Conservation (phyloP, 305 asterid species). For the Ajuga reptans region DNA sequence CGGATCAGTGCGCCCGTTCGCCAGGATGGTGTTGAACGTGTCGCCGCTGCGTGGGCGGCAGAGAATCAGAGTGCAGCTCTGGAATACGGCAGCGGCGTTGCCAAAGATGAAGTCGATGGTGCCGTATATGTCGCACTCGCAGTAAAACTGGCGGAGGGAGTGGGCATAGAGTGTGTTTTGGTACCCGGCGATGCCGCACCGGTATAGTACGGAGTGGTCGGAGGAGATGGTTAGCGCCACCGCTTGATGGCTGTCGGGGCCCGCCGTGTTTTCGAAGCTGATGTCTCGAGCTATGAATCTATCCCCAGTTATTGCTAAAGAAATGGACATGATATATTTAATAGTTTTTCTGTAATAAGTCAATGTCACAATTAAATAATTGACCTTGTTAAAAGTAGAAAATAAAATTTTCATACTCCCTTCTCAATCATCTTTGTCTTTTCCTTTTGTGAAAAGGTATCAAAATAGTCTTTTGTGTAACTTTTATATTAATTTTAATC, state of each 20-base stretch:
- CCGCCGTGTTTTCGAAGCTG: constrained; percentile 71
- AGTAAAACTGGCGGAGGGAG: constrained; percentile 68
- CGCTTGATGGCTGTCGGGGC: constrained; percentile 48
- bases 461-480: too few species aligned
- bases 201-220: constrained; percentile 51
- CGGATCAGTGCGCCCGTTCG: constrained; percentile 50
- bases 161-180: constrained; percentile 66
- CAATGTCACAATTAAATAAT: too few species aligned
- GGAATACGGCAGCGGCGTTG: constrained; percentile 66
- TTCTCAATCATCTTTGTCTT: too few species aligned
- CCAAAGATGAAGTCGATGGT: constrained; percentile 60
- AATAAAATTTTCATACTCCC: too few species aligned
- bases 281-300: constrained; percentile 70
- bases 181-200: constrained; percentile 64
- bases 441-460: too few species aligned
- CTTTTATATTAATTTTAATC: too few species aligned
- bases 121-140: constrained; percentile 62
- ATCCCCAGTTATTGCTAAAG: constrained; percentile 47
- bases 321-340: too few species aligned
- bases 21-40: constrained; percentile 45
- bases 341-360: too few species aligned
- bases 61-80: constrained; percentile 42
- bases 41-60: constrained; percentile 41
- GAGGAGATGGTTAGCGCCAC: constrained; percentile 52
- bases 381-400: too few species aligned